Percentiles rank a stretch among this genome's conserved stretches.
Conservation (phyloP, 176 grass and related monocot genomes). For the Oropetium thomaeum region DNA sequence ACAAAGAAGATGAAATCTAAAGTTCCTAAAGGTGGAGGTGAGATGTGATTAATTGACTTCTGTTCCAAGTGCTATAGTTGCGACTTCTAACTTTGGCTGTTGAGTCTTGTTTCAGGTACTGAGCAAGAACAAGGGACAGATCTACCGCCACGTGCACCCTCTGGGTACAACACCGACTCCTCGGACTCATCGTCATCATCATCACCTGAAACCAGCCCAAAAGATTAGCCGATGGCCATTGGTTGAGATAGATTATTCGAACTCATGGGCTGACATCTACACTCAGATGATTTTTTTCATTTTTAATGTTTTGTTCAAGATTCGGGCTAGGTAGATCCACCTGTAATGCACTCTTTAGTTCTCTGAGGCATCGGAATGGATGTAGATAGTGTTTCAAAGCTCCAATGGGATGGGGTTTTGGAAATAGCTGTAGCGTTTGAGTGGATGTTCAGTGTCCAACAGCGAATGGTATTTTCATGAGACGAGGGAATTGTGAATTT, state of each 20-base stretch:
- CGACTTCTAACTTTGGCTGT: not conserved
- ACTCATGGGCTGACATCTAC: too few relatives aligned
- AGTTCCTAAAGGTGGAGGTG: conserved; percentile 52
- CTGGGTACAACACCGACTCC: conserved; percentile 30
- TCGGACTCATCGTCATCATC: conserved; percentile 8
- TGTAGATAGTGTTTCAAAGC: conserved; percentile 3
- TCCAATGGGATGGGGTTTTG: not conserved
- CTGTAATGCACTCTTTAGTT: not conserved
- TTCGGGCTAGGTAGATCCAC: conserved; percentile 1
- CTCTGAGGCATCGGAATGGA: conserved; percentile 1
- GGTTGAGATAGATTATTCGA: too few relatives aligned
- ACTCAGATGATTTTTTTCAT: not conserved
- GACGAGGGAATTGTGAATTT: not conserved
- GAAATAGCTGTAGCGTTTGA: not conserved
- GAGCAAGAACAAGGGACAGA: conserved; percentile 35
- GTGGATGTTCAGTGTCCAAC: not conserved
- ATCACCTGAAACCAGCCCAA: conserved; percentile 23
- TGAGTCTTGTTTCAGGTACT: conserved; percentile 36
- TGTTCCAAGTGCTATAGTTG: not conserved
- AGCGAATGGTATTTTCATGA: not conserved
- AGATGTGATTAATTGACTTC: conserved; percentile 8
- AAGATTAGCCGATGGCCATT: conserved; percentile 2
- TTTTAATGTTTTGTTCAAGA: not conserved
- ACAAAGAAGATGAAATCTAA: conserved; percentile 75
- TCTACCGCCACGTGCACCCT: conserved; percentile 39